Evolutionary conservation across 306 rosid genomes (phyloP), one percentile per base, ranked within the genome.

Genomic region (Quercus variabilis): DNA sequence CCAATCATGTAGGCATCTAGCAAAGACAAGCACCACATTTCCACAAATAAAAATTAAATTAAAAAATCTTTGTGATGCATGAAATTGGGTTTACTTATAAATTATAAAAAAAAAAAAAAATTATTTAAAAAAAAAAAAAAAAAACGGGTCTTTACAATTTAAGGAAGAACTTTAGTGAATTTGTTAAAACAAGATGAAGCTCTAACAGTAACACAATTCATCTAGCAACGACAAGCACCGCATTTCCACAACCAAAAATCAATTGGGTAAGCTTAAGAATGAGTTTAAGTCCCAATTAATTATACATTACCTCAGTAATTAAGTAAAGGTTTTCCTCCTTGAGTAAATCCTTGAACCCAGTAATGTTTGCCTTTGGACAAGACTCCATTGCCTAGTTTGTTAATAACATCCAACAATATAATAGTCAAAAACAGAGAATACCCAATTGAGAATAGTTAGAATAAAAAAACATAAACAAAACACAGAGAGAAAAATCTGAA

Each of bases 271-370:
- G 19, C 43, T 55, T 28, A 11, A 59, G 67, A 25, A 56, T 3
- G n/a, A 31, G n/a, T 64, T 31, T 1, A 62, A 64, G 31, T 41
- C 11, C 46, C 46, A 7, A 8, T 41, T 41, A 41, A 41, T 8
- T 41, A 41, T 41, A 41, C 71, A 54, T 80, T 73, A 85, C 99
- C 97, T 95, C 98, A 5, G 90, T 89, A 41, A 78, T 85, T 81
- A 95, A 85, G 78, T 89, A 87, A 25, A 90, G 78, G 33, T 90
- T 90, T 82, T 92, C 99, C 89, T 95, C 96, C 15, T 80, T 85
- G 19, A 95, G 91, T 55, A 59, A 85, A 20, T 86, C 92, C 63
- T 90, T 82, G 19, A 91, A 74, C 67, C 87, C 84, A 19, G 63
- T 77, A 18, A 82, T 65, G 55, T 85, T 79, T 18, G 78, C 84